phyloP scores from a whole-genome alignment of 441 rosid species.

The Breynia disticha region DNA sequence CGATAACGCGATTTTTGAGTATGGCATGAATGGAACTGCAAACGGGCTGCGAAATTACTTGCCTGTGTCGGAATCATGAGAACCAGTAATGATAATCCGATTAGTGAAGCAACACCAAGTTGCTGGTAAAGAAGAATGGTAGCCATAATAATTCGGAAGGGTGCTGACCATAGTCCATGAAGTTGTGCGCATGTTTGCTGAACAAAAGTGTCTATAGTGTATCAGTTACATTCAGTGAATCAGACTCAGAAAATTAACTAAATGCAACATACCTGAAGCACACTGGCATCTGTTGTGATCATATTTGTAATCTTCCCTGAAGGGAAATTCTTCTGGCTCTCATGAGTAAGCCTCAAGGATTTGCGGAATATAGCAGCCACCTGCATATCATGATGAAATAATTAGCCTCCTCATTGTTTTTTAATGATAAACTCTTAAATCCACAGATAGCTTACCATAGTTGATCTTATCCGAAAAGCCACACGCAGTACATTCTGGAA shows the following conservation, averaged over 20 bases:
- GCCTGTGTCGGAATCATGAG: conserved; percentile 78
- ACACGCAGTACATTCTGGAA: conserved; percentile 77
- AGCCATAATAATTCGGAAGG: conserved; percentile 68
- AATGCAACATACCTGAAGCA: conserved; percentile 57
- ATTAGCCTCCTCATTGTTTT: conserved; percentile 1
- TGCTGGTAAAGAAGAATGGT: conserved; percentile 90
- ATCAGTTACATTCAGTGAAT: too few relatives aligned
- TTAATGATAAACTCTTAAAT: conserved; percentile 1
- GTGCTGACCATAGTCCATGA: conserved; percentile 87
- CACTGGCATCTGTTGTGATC: conserved; percentile 87
- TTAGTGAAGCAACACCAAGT: conserved; percentile 75
- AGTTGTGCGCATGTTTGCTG: conserved; percentile 79
- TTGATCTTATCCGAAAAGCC: conserved; percentile 82
- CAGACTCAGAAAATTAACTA: not conserved
- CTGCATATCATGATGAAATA: conserved; percentile 23
- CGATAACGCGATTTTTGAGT: too few relatives aligned
- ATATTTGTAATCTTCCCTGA: conserved; percentile 90
- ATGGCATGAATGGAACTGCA: too few relatives aligned
- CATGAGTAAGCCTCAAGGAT: conserved; percentile 74
- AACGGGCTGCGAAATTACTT: conserved; percentile 12
- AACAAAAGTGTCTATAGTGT: too few relatives aligned
- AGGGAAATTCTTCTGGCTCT: conserved; percentile 68
- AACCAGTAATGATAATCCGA: conserved; percentile 61
- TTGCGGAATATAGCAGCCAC: conserved; percentile 90
- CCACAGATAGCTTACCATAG: conserved; percentile 51